Conservation (phyloP, 148 eudicot species). For the Spergularia bocconei region DNA sequence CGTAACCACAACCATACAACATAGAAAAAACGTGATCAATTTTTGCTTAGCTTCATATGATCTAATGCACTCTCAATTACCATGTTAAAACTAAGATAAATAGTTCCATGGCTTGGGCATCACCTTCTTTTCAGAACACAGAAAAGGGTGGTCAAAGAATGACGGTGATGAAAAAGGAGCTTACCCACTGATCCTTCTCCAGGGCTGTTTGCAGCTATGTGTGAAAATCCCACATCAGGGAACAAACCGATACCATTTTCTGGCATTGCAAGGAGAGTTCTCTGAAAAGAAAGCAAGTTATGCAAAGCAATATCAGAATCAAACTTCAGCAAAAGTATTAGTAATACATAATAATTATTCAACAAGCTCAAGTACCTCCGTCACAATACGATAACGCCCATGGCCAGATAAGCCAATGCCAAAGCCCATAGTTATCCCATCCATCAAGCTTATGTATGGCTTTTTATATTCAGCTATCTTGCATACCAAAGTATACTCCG, state of each 20-base stretch:
- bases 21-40: too few species aligned
- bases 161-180: slow-evolving; percentile 15
- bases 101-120: background rate
- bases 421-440: slow-evolving; percentile 96
- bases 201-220: slow-evolving; percentile 86
- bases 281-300: slow-evolving; percentile 36
- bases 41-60: too few species aligned
- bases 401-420: slow-evolving; percentile 98
- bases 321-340: background rate
- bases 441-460: slow-evolving; percentile 93
- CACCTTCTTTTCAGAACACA: background rate
- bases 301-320: slow-evolving; percentile 6
- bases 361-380: slow-evolving; percentile 56
- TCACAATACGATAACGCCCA: slow-evolving; percentile 82
- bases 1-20: too few species aligned
- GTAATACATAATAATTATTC: background rate
- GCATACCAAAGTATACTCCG: slow-evolving; percentile 92
- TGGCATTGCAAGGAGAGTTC: slow-evolving; percentile 95
- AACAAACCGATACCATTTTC: slow-evolving; percentile 96
- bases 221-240: slow-evolving; percentile 97
- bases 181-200: slow-evolving; percentile 94
- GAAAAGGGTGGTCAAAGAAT: background rate
- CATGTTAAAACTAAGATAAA: background rate
- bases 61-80: background rate
- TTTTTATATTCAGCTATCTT: slow-evolving; percentile 79